phyloP scores from a whole-genome alignment of 2,329 filamentous ascomycete genomes.

The Claviceps quebecensis region DNA sequence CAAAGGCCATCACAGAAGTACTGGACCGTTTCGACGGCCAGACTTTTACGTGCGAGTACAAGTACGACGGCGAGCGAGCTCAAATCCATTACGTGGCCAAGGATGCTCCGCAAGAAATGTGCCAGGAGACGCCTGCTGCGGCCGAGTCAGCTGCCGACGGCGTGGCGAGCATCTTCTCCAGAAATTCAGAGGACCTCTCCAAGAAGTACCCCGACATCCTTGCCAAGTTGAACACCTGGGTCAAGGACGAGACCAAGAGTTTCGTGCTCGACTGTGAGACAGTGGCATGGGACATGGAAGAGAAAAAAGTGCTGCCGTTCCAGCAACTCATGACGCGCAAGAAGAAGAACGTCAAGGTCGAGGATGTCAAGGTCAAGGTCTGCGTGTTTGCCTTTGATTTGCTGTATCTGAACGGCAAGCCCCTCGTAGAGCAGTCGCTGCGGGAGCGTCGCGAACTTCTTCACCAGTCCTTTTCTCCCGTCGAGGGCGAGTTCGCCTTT shows the following conservation, averaged over 20 bases:
- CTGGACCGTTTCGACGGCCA: conserved; percentile 92
- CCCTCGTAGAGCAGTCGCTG: conserved; percentile 75
- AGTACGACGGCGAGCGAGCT: conserved; percentile 96
- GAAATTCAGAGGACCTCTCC: conserved; percentile 92
- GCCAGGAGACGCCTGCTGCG: conserved; percentile 43
- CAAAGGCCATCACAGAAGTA: conserved; percentile 95
- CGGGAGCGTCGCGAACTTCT: conserved; percentile 71
- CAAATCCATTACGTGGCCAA: conserved; percentile 95
- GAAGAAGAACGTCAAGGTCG: conserved; percentile 88
- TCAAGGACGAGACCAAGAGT: conserved; percentile 78
- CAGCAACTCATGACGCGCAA: conserved; percentile 98
- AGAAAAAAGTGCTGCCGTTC: conserved; percentile 94
- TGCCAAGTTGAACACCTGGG: conserved; percentile 74
- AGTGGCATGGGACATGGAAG: conserved; percentile 85
- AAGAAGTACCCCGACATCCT: conserved; percentile 97
- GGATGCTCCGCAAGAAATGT: conserved; percentile 56
- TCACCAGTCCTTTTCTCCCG: conserved; percentile 54
- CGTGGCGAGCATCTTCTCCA: conserved; percentile 85
- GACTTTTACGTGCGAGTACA: conserved; percentile 96
- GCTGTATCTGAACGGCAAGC: conserved; percentile 81
- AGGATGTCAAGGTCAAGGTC: conserved; percentile 92
- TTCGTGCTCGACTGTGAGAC: conserved; percentile 99
- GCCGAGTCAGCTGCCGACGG: conserved; percentile 56
- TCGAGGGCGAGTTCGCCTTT: conserved; percentile 84
- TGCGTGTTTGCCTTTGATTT: conserved; percentile 96